Evolutionary conservation across 495 filamentous ascomycete species (phyloP).

Genomic region (Parachaetomium inaequale): DNA sequence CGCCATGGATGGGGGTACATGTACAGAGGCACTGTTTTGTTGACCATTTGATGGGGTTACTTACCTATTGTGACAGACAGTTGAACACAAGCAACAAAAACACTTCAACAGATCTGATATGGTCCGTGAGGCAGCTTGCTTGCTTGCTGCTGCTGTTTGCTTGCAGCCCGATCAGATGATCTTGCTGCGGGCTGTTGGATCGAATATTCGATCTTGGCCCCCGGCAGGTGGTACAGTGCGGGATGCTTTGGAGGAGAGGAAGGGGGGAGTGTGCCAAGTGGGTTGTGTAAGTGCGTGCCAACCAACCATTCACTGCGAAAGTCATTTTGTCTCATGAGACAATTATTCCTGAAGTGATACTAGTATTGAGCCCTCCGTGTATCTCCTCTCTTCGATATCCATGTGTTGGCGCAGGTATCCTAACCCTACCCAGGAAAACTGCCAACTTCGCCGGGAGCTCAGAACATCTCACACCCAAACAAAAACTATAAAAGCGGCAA

Average conservation of each 20-base stretch:
- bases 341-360: too few species aligned
- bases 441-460: too few species aligned
- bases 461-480: too few species aligned
- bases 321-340: neutral
- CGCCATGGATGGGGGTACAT: neutral
- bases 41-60: neutral
- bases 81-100: neutral
- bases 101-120: too few species aligned
- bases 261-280: neutral
- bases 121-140: neutral
- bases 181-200: slow-evolving; percentile 5
- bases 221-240: neutral
- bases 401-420: neutral
- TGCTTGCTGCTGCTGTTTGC: neutral
- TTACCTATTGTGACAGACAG: neutral
- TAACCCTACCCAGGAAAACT: neutral
- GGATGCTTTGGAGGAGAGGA: neutral
- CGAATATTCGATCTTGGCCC: neutral
- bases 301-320: neutral
- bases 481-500: neutral
- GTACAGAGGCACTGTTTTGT: neutral
- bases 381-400: neutral
- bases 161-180: slow-evolving; percentile 4
- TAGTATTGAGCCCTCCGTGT: too few species aligned
- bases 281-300: neutral